These are phyloP conservation scores for Tagetes patula DNA, from an alignment of 129 eudicot species.

Conservation along the genomic window DNA sequence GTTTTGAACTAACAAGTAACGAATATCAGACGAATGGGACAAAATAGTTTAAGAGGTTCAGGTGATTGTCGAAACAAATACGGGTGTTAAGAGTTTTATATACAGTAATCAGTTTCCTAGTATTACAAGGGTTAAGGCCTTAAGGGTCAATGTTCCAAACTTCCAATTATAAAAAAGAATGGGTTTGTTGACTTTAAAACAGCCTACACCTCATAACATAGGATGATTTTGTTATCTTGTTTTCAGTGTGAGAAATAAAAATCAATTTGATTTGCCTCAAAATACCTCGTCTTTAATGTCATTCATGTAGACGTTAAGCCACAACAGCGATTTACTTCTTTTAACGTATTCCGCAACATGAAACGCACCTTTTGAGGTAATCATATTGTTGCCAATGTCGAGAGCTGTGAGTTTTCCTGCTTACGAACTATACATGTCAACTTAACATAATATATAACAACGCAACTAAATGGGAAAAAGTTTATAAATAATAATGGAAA, in stretches of 20 bases:
- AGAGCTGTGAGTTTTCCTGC: slow-evolving; percentile 69
- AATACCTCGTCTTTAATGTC: slow-evolving; percentile 94
- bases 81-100: not conserved
- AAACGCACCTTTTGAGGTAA: slow-evolving; percentile 70
- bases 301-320: slow-evolving; percentile 81
- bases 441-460: slow-evolving; percentile 26
- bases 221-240: not conserved
- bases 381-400: slow-evolving; percentile 81
- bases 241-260: not conserved
- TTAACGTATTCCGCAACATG: slow-evolving; percentile 86
- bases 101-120: not conserved
- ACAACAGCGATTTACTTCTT: slow-evolving; percentile 65
- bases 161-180: not conserved
- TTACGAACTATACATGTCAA: slow-evolving; percentile 28
- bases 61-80: not conserved
- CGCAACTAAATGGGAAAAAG: not conserved
- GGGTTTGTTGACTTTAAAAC: not conserved
- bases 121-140: not conserved
- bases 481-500: slow-evolving; percentile 6
- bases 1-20: not conserved
- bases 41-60: not conserved
- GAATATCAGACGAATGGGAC: not conserved
- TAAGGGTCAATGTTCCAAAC: not conserved
- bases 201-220: not conserved
- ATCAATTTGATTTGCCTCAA: not conserved